These are phyloP conservation scores for Henckelia pumila DNA, from an alignment of 257 asterid species.

Conservation along the genomic window DNA sequence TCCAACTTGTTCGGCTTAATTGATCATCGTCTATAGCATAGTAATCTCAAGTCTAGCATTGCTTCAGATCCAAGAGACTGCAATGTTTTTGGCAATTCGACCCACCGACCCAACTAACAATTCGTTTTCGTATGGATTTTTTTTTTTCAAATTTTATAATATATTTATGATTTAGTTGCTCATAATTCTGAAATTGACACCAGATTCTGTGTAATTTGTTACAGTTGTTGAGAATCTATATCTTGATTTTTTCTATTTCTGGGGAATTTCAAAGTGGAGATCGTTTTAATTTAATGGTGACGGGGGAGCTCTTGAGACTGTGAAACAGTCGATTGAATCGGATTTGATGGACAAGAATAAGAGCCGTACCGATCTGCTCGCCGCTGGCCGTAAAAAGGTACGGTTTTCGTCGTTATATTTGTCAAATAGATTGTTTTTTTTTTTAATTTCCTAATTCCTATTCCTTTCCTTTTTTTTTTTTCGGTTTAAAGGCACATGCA, in stretches of 20 bases:
- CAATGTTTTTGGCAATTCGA: slow-evolving; percentile 25
- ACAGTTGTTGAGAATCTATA: background rate
- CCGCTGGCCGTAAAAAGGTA: slow-evolving; percentile 95
- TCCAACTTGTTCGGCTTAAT: background rate
- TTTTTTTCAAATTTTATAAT: too few species aligned
- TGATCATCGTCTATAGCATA: background rate
- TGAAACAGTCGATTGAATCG: slow-evolving; percentile 33
- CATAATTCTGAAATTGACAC: slow-evolving; percentile 6
- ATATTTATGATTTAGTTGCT: slow-evolving; percentile 1
- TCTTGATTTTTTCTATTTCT: slow-evolving; percentile 9
- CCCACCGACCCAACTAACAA: slow-evolving; percentile 27
- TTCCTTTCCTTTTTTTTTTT: background rate
- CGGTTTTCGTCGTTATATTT: background rate
- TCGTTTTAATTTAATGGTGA: slow-evolving; percentile 39
- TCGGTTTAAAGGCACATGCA: background rate
- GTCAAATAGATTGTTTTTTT: background rate
- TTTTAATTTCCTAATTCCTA: too few species aligned
- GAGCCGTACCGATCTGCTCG: slow-evolving; percentile 80
- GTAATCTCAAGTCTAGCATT: background rate
- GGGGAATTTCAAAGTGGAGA: slow-evolving; percentile 32
- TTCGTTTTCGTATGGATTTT: slow-evolving; percentile 28
- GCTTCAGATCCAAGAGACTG: slow-evolving; percentile 39
- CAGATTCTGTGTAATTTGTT: slow-evolving; percentile 17
- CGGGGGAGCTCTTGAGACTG: slow-evolving; percentile 31
- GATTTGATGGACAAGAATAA: slow-evolving; percentile 80